Conservation (phyloP, 225 moss, liverwort and hornwort genomes). For the Thuidium tamariscinum region DNA sequence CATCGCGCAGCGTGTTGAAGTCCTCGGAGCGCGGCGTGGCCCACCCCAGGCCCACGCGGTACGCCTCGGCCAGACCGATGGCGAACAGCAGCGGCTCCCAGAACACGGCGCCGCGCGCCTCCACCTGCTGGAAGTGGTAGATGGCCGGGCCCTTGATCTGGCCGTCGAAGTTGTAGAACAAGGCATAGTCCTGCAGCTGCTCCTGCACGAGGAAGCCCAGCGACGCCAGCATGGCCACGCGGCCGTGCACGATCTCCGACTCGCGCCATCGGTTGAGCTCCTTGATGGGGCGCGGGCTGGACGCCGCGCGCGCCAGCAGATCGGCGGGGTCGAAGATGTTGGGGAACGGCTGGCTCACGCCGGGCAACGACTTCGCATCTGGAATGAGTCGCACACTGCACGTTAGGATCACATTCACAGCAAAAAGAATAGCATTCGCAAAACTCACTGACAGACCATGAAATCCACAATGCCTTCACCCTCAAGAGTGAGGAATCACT, state of each 20-base stretch:
- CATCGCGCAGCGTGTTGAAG: slow-evolving; percentile 27
- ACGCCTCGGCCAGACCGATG: slow-evolving; percentile 30
- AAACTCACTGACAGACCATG: neutral
- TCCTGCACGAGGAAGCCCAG: slow-evolving; percentile 45
- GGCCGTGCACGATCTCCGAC: slow-evolving; percentile 45
- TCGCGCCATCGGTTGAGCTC: slow-evolving; percentile 57
- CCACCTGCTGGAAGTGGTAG: slow-evolving; percentile 60
- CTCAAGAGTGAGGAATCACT: neutral
- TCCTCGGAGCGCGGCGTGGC: slow-evolving; percentile 30
- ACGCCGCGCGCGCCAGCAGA: slow-evolving; percentile 36
- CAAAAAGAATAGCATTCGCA: too few relatives aligned
- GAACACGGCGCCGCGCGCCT: slow-evolving; percentile 52
- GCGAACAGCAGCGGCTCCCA: slow-evolving; percentile 36
- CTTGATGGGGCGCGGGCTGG: slow-evolving; percentile 42
- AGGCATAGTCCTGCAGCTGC: slow-evolving; percentile 43
- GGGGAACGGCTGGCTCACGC: slow-evolving; percentile 32
- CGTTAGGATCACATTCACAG: neutral
- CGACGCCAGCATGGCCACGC: slow-evolving; percentile 52
- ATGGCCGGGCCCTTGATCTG: slow-evolving; percentile 49
- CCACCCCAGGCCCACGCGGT: slow-evolving; percentile 44
- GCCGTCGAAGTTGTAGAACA: slow-evolving; percentile 38
- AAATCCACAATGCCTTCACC: neutral
- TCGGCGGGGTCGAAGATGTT: slow-evolving; percentile 46
- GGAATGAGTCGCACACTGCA: neutral
- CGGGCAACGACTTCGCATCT: slow-evolving; percentile 30